phyloP scores from a whole-genome alignment of 495 filamentous ascomycete genomes.

The Penicillium lagena region DNA sequence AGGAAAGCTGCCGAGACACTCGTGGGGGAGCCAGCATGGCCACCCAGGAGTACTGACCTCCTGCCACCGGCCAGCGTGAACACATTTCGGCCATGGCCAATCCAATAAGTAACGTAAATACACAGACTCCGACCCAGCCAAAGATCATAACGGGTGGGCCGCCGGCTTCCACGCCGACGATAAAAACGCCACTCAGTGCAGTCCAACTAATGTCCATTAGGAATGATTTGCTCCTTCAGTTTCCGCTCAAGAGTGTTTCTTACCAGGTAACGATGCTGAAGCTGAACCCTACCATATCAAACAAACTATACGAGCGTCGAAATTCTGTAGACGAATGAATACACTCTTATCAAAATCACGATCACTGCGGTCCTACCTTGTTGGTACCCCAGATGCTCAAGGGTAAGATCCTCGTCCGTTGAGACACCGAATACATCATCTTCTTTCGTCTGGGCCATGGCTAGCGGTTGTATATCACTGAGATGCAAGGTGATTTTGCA shows the following conservation, averaged over 20 bases:
- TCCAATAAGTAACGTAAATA: conserved; percentile 34
- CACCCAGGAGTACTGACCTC: conserved; percentile 42
- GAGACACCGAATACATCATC: conserved; percentile 20
- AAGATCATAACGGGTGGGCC: conserved; percentile 45
- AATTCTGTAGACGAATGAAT: conserved; percentile 21
- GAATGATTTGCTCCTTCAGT: background rate
- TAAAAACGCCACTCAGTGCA: conserved; percentile 37
- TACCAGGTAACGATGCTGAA: conserved; percentile 42
- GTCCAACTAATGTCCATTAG: conserved; percentile 27
- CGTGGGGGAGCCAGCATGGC: conserved; percentile 36
- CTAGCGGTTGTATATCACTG: too few relatives aligned
- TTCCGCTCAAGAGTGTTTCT: background rate
- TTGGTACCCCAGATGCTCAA: conserved; percentile 40
- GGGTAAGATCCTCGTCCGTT: conserved; percentile 27
- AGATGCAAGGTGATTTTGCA: too few relatives aligned
- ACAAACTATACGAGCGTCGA: conserved; percentile 39
- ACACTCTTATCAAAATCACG: too few relatives aligned
- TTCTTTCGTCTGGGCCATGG: background rate
- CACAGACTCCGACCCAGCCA: conserved; percentile 37
- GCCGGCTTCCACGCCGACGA: conserved; percentile 38
- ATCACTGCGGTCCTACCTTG: conserved; percentile 21
- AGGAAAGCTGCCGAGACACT: conserved; percentile 26
- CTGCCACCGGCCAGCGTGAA: conserved; percentile 31
- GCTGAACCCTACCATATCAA: conserved; percentile 44
- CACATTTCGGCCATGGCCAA: conserved; percentile 46